These are phyloP conservation scores for Ilyonectria mors-panacis DNA, from an alignment of 2,329 filamentous ascomycete species.

Conservation along the genomic window DNA sequence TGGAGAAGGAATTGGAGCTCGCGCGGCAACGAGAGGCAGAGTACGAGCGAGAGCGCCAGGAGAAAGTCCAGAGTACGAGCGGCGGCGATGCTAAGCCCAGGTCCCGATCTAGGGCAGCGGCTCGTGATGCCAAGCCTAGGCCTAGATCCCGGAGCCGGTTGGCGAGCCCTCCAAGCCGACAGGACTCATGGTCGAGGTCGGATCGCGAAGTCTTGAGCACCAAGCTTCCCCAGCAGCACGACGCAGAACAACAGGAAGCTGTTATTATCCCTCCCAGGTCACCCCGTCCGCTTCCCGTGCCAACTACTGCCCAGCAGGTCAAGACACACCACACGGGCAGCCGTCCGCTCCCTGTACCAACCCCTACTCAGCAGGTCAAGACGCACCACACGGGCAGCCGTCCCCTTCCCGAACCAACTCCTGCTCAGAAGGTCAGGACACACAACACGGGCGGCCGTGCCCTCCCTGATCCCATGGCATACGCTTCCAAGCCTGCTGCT, in stretches of 20 bases:
- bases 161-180: slow-evolving; percentile 58
- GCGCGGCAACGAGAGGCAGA: slow-evolving; percentile 75
- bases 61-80: slow-evolving; percentile 57
- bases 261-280: slow-evolving; percentile 46
- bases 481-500: slow-evolving; percentile 38
- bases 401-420: slow-evolving; percentile 67
- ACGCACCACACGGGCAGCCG: slow-evolving; percentile 50
- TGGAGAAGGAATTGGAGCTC: slow-evolving; percentile 80
- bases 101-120: slow-evolving; percentile 38
- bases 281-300: slow-evolving; percentile 62
- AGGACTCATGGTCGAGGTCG: slow-evolving; percentile 75
- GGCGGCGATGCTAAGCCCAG: slow-evolving; percentile 35
- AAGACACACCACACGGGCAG: slow-evolving; percentile 57
- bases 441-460: slow-evolving; percentile 35
- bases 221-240: slow-evolving; percentile 61
- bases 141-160: slow-evolving; percentile 58
- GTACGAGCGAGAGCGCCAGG: slow-evolving; percentile 71
- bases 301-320: slow-evolving; percentile 47
- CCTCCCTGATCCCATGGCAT: slow-evolving; percentile 40
- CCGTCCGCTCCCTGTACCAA: slow-evolving; percentile 70
- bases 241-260: slow-evolving; percentile 47
- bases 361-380: slow-evolving; percentile 40
- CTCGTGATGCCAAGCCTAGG: slow-evolving; percentile 39
- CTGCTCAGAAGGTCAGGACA: slow-evolving; percentile 34
- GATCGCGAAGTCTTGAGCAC: slow-evolving; percentile 76